phyloP scores from a whole-genome alignment of 116 monocot species.

The Papilionanthe hybrid region DNA sequence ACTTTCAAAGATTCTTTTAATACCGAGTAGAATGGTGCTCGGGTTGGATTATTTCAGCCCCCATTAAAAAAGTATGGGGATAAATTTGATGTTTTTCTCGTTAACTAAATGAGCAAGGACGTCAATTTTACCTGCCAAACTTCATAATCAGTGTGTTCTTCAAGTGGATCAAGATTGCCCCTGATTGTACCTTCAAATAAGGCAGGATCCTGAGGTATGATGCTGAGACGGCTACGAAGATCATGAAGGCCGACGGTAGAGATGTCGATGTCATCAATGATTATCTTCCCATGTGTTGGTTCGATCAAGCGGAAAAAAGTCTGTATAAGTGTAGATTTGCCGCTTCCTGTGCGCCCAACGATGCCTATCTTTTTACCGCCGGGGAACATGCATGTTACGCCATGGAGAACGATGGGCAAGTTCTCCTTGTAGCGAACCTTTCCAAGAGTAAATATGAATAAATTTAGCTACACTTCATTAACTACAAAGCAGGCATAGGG shows the following conservation, averaged over 20 bases:
- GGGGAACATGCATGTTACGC: slow-evolving; percentile 72
- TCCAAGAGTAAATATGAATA: not conserved
- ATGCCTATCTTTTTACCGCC: slow-evolving; percentile 92
- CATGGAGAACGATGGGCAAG: slow-evolving; percentile 81
- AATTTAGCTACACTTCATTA: slow-evolving; percentile 11
- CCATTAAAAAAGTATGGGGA: too few species aligned
- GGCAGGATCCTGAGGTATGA: slow-evolving; percentile 93
- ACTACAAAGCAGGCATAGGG: not conserved
- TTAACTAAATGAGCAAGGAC: not conserved
- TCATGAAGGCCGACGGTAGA: slow-evolving; percentile 86
- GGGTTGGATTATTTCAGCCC: too few species aligned
- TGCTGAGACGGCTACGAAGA: slow-evolving; percentile 74
- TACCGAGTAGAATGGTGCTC: too few species aligned
- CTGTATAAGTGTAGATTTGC: slow-evolving; percentile 97
- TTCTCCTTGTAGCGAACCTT: slow-evolving; percentile 88
- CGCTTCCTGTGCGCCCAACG: slow-evolving; percentile 96
- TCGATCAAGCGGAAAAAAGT: slow-evolving; percentile 87
- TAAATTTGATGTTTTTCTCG: too few species aligned
- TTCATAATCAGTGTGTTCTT: slow-evolving; percentile 78
- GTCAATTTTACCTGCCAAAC: slow-evolving; percentile 69
- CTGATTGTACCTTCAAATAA: slow-evolving; percentile 92
- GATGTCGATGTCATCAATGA: slow-evolving; percentile 74
- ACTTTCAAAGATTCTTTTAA: too few species aligned
- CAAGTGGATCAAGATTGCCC: slow-evolving; percentile 88
- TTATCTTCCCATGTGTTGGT: slow-evolving; percentile 69